Evolutionary conservation across 768 basidiomycete genomes (phyloP).

Genomic region (Calocera cornea): DNA sequence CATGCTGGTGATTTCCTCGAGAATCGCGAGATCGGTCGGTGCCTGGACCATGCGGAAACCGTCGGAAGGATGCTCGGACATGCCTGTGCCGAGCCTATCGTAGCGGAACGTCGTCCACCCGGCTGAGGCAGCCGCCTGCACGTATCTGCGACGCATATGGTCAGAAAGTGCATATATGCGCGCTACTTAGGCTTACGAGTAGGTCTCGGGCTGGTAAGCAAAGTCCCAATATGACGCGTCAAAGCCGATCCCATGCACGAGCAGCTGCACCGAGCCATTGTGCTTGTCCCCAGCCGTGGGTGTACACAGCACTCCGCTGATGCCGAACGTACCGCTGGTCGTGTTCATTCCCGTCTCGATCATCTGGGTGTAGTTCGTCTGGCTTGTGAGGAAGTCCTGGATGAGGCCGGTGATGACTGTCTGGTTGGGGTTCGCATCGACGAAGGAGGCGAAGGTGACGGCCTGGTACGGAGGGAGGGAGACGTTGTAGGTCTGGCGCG

Average conservation of each 20-base stretch:
- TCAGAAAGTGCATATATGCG: background rate
- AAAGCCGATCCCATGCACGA: conserved; percentile 15
- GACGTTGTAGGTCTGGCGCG: conserved; percentile 6
- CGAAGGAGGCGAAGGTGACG: background rate
- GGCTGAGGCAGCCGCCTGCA: conserved; percentile 11
- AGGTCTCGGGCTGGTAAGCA: background rate
- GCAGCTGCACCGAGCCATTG: conserved; percentile 12
- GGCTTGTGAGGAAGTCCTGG: conserved; percentile 8
- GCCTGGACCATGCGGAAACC: conserved; percentile 11
- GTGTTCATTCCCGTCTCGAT: conserved; percentile 7
- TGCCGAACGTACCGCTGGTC: conserved; percentile 10
- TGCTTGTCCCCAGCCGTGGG: conserved; percentile 6
- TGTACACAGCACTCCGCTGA: conserved; percentile 12
- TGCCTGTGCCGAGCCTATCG: conserved; percentile 15
- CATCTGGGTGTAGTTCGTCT: conserved; percentile 11
- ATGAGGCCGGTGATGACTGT: conserved; percentile 9
- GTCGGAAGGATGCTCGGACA: conserved; percentile 13
- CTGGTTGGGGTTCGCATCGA: conserved; percentile 7
- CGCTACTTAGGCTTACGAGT: background rate
- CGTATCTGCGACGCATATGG: conserved; percentile 8
- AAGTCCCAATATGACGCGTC: conserved; percentile 12
- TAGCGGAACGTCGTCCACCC: conserved; percentile 16
- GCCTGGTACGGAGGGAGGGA: background rate
- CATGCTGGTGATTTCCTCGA: conserved; percentile 8
- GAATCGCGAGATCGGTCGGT: conserved; percentile 13